phyloP scores from a whole-genome alignment of 2,329 filamentous ascomycete species.

The Curvularia spicifera region DNA sequence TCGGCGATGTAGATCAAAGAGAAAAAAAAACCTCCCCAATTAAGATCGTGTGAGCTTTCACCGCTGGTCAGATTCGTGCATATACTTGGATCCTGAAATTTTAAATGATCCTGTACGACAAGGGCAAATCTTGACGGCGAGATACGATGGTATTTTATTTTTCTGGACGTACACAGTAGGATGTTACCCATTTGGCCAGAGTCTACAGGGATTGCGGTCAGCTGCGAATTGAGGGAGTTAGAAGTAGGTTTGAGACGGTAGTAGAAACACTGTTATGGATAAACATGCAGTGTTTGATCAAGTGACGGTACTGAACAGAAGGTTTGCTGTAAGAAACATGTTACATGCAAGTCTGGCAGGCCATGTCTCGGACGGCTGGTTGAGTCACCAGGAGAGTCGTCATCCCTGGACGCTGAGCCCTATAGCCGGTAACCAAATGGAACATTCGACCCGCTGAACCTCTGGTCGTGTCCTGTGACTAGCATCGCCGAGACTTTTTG shows the following conservation, averaged over 20 bases:
- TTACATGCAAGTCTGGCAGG: not conserved
- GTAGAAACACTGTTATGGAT: too few relatives aligned
- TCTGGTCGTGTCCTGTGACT: not conserved
- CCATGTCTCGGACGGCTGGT: not conserved
- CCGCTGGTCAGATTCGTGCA: not conserved
- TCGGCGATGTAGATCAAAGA: not conserved
- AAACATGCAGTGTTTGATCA: too few relatives aligned
- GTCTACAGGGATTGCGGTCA: not conserved
- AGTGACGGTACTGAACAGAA: not conserved
- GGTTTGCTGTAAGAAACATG: not conserved
- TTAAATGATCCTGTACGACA: not conserved
- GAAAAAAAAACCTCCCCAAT: not conserved
- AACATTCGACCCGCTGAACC: not conserved
- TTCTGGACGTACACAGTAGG: not conserved
- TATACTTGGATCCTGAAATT: not conserved
- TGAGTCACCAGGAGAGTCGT: not conserved
- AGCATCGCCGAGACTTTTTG: not conserved
- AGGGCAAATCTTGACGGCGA: too few relatives aligned
- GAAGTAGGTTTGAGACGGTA: not conserved
- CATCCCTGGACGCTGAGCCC: not conserved
- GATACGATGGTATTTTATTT: not conserved
- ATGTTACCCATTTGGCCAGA: not conserved
- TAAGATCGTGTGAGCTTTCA: not conserved
- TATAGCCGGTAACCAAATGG: not conserved
- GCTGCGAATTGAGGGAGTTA: not conserved